These are phyloP conservation scores for Gillenia trifoliata DNA, from an alignment of 306 rosid genomes.

Conservation along the genomic window DNA sequence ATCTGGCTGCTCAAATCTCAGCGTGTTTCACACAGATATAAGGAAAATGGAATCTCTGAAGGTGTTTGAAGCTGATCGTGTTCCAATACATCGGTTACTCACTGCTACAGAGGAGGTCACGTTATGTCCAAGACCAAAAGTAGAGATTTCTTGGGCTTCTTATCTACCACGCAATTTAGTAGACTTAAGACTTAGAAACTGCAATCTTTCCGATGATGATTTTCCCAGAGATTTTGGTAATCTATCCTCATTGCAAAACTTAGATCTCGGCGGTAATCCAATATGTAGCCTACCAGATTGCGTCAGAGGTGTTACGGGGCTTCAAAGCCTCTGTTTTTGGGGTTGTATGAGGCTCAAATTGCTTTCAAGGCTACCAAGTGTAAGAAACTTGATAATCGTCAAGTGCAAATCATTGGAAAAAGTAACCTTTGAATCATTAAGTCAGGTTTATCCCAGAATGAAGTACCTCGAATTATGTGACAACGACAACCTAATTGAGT, in stretches of 20 bases:
- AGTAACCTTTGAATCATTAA: not conserved
- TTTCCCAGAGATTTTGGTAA: not conserved
- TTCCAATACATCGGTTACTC: not conserved
- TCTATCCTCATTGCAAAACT: not conserved
- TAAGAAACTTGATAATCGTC: rapidly evolving
- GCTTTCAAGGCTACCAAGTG: not conserved
- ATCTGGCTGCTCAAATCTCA: not conserved
- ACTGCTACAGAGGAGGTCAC: not conserved
- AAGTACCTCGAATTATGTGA: too few relatives aligned
- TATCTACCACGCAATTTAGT: not conserved
- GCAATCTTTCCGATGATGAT: not conserved
- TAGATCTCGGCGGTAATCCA: not conserved
- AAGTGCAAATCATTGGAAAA: not conserved
- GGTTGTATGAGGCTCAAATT: not conserved
- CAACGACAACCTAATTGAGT: not conserved
- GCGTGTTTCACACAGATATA: not conserved
- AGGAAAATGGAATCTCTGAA: not conserved
- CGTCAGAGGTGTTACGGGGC: not conserved
- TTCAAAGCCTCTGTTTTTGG: rapidly evolving
- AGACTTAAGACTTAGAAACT: not conserved
- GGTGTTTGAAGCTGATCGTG: not conserved
- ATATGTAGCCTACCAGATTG: not conserved
- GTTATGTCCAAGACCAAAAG: not conserved
- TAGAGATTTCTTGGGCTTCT: not conserved
- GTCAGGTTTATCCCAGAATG: too few relatives aligned